Evolutionary conservation across 2,329 filamentous ascomycete species (phyloP).

Genomic region (Pseudopyrenochaeta lycopersici): DNA sequence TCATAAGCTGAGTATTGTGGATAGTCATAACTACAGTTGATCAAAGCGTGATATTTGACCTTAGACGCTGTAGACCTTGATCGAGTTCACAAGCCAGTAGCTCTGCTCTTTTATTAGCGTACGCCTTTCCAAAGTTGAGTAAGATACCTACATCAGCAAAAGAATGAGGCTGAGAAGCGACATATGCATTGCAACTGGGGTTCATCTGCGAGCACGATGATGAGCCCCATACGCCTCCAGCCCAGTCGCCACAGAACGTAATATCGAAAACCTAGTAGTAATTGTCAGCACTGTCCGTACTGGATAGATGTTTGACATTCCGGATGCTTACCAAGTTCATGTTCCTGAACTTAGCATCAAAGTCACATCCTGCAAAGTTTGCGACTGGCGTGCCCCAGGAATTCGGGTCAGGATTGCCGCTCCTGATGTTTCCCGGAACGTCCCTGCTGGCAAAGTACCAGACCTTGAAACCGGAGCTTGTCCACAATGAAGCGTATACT

Average conservation of each 20-base stretch:
- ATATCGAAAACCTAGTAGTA: slow-evolving; percentile 55
- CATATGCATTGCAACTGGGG: slow-evolving; percentile 49
- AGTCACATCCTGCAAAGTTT: slow-evolving; percentile 48
- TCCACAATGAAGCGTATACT: slow-evolving; percentile 55
- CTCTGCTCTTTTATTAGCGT: slow-evolving; percentile 28
- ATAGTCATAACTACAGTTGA: too few relatives aligned
- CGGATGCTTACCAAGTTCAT: slow-evolving; percentile 45
- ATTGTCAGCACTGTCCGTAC: background rate
- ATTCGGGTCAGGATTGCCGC: slow-evolving; percentile 51
- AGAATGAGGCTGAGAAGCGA: slow-evolving; percentile 47
- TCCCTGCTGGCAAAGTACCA: slow-evolving; percentile 55
- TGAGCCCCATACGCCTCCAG: slow-evolving; percentile 55
- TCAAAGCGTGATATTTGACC: background rate
- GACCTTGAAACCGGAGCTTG: slow-evolving; percentile 53
- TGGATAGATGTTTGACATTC: too few relatives aligned
- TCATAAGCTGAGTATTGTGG: too few relatives aligned
- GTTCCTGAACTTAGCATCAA: slow-evolving; percentile 45
- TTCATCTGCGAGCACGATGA: slow-evolving; percentile 40
- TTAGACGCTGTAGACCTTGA: slow-evolving; percentile 50
- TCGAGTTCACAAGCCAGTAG: slow-evolving; percentile 51
- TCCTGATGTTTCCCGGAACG: slow-evolving; percentile 55
- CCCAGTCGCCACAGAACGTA: slow-evolving; percentile 66
- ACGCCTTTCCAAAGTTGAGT: rapidly evolving
- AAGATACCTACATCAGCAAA: slow-evolving; percentile 44
- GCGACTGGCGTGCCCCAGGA: slow-evolving; percentile 54